These are phyloP conservation scores for Capsella bursapastoris DNA, from an alignment of 345 rosid species.

Conservation along the genomic window DNA sequence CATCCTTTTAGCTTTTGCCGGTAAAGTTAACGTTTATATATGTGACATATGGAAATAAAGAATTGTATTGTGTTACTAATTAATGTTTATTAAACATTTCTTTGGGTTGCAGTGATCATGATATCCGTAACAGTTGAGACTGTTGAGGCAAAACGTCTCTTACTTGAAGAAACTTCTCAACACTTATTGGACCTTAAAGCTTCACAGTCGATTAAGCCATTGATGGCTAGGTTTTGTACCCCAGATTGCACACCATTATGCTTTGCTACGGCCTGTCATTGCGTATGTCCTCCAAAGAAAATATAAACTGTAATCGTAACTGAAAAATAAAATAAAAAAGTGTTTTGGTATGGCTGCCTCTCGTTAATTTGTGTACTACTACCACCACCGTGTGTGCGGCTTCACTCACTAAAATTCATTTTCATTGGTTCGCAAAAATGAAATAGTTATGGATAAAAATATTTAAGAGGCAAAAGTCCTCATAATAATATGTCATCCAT, in stretches of 20 bases:
- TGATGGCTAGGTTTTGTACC: conserved; percentile 2
- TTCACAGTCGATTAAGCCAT: neutral
- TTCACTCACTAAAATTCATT: neutral
- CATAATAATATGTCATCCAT: neutral
- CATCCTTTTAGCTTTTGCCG: conserved; percentile 12
- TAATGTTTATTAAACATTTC: neutral
- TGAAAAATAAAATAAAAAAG: neutral
- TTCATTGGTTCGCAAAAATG: neutral
- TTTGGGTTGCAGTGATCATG: conserved; percentile 23
- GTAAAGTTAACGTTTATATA: conserved; percentile 2
- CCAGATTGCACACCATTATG: conserved; percentile 26
- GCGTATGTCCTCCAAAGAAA: neutral
- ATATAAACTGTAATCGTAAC: neutral
- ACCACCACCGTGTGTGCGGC: too few relatives aligned
- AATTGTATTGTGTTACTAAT: neutral
- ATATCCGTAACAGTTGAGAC: conserved; percentile 7
- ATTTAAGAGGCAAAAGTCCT: neutral
- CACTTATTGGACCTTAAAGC: neutral
- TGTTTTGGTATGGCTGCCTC: neutral
- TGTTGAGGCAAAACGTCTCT: conserved; percentile 21
- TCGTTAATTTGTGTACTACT: neutral
- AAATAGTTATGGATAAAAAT: neutral
- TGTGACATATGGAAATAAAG: neutral
- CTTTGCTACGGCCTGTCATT: conserved; percentile 8
- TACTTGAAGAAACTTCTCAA: conserved; percentile 9